phyloP scores from a whole-genome alignment of 1,139 yeast genomes.

The Geotrichum reessii region DNA sequence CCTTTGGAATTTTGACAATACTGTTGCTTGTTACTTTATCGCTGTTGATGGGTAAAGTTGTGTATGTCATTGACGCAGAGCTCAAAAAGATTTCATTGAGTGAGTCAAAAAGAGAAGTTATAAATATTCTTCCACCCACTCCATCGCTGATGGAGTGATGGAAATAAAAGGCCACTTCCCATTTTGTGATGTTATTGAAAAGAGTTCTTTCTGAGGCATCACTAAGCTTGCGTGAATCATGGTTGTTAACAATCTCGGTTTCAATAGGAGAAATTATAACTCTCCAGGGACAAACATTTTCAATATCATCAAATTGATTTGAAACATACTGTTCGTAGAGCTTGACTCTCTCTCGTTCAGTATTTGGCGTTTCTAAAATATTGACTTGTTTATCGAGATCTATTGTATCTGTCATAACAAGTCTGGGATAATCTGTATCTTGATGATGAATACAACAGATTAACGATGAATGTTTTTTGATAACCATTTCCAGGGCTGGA shows the following conservation, averaged over 20 bases:
- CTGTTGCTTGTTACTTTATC: background rate
- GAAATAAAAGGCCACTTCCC: background rate
- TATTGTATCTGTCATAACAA: background rate
- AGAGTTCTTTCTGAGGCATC: background rate
- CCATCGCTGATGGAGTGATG: background rate
- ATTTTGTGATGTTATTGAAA: background rate
- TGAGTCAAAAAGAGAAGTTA: background rate
- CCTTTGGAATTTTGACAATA: background rate
- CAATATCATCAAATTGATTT: background rate
- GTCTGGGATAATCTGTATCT: background rate
- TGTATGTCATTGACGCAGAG: background rate
- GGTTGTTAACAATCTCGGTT: background rate
- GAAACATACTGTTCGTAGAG: background rate
- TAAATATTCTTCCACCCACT: background rate
- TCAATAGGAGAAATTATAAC: background rate
- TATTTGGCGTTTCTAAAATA: background rate
- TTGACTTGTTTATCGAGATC: background rate
- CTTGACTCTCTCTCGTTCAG: background rate
- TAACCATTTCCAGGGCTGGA: slow-evolving; percentile 6
- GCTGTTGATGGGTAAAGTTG: background rate
- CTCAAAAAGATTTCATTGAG: background rate
- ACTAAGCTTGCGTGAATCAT: background rate
- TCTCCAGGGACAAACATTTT: slow-evolving; percentile 1
- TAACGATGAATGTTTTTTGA: background rate
- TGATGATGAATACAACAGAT: background rate